phyloP scores from a whole-genome alignment of 495 filamentous ascomycete species.

The Penicillium argentinense region DNA sequence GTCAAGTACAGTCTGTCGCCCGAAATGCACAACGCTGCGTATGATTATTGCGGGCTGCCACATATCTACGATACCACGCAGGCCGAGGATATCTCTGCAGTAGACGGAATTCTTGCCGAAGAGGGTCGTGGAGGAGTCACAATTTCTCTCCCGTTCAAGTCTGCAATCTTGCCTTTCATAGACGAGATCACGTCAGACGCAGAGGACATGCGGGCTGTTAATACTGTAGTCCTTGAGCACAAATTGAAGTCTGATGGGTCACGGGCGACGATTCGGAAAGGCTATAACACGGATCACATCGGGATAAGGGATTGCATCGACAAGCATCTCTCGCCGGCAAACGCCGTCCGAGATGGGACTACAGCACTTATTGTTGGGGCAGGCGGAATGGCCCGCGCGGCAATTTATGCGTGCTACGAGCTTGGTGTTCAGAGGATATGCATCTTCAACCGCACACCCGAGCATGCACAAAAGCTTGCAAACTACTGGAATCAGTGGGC shows the following conservation, averaged over 20 bases:
- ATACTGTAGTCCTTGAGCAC: slow-evolving; percentile 59
- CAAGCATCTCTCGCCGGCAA: slow-evolving; percentile 49
- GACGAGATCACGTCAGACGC: slow-evolving; percentile 61
- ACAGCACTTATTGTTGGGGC: slow-evolving; percentile 59
- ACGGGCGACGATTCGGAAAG: slow-evolving; percentile 43
- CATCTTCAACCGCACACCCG: slow-evolving; percentile 59
- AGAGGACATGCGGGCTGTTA: slow-evolving; percentile 61
- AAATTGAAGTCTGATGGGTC: slow-evolving; percentile 26
- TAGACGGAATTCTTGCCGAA: slow-evolving; percentile 54
- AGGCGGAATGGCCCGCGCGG: slow-evolving; percentile 62
- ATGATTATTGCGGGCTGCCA: slow-evolving; percentile 62
- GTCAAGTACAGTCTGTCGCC: slow-evolving; percentile 27
- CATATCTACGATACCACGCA: slow-evolving; percentile 58
- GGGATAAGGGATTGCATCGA: slow-evolving; percentile 63
- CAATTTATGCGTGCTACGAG: slow-evolving; percentile 61
- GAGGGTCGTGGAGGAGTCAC: slow-evolving; percentile 61
- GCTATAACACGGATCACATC: slow-evolving; percentile 65
- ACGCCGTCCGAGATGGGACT: slow-evolving; percentile 42
- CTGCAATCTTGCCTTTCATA: slow-evolving; percentile 57
- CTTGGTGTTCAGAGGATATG: slow-evolving; percentile 58
- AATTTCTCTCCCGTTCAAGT: slow-evolving; percentile 65
- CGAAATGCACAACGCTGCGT: slow-evolving; percentile 64
- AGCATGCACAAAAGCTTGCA: slow-evolving; percentile 55
- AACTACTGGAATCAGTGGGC: slow-evolving; percentile 30
- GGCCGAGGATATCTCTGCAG: slow-evolving; percentile 51